Base-by-base conservation (phyloP, 768 basidiomycete genomes). In the Aureoboletus auriporus region DNA sequence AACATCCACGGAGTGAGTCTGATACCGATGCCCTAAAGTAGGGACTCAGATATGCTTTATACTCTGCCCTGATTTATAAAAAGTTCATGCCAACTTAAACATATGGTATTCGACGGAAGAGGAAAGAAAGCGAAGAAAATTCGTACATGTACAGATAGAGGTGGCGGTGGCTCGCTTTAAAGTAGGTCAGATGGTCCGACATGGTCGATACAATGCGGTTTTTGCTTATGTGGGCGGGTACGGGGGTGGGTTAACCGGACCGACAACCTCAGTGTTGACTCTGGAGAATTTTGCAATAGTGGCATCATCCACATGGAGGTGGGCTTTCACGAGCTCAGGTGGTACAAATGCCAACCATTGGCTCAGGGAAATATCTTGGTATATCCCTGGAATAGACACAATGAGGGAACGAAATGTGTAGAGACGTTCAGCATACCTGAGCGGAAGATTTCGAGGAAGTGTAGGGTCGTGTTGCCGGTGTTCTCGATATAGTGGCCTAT, bases 401-500 rank as follows among this genome's bases (percentile, higher is more conserved):
- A 57, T 42, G 40, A 43, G 29, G 12, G 17, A 33, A 31, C 27
- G 2, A 5, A 8, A 14, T 2, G 8, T n/a, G 30, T 5, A n/a
- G 11, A n/a, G 0, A 23, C 12, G 6, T 16, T 14, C 10, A 34
- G 49, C 67, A 43, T 59, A 75, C 77, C 71, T 27, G 79, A 70
- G 55, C 72, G 76, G 61, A 84, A 79, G n/a, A 86, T 75, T 59
- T 86, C 83, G 6, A 86, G 69, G 58, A 77, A 80, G 51, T 65
- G 70, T 34, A 85, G 61, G 3, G 83, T 77, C 2, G 74, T 71
- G 53, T 82, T 77, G 13, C 83, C 82, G 5, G 74, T 80, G 61
- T 85, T 84, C 61, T 85, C 82, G 26, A 86, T 70, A 58, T 85
- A 84, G 58, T 86, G 84, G 1, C 82, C 82, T 77, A n/a, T 13